Evolutionary conservation across 1,284 basidiomycete genomes (phyloP).

Genomic region (Boletus mariae): DNA sequence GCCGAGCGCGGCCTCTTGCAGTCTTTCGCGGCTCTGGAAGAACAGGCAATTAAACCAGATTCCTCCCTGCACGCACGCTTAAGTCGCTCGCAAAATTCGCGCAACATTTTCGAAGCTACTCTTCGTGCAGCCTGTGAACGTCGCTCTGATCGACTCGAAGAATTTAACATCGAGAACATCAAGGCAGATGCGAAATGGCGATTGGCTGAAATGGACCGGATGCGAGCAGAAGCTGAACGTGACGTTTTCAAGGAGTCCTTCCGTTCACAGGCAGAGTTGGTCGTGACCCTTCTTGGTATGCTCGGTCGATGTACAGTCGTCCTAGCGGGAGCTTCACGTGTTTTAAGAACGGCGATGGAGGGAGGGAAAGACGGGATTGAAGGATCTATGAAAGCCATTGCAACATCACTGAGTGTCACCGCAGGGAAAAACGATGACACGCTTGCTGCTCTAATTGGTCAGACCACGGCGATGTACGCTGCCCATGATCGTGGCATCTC

Average conservation of each 20-base stretch:
- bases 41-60: conserved; percentile 59
- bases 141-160: conserved; percentile 76
- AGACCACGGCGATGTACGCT: conserved; percentile 55
- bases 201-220: conserved; percentile 70
- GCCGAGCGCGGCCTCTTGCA: conserved; percentile 73
- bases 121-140: conserved; percentile 79
- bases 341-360: conserved; percentile 47
- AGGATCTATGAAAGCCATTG: conserved; percentile 42
- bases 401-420: conserved; percentile 49
- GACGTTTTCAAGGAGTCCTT: conserved; percentile 66
- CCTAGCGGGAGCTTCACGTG: conserved; percentile 61
- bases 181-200: conserved; percentile 67
- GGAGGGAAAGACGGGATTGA: conserved; percentile 41
- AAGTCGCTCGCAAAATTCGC: conserved; percentile 70
- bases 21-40: conserved; percentile 68
- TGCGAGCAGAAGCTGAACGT: conserved; percentile 67
- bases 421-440: conserved; percentile 66
- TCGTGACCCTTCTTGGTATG: conserved; percentile 72
- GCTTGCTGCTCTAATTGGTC: conserved; percentile 62
- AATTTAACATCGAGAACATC: conserved; percentile 67
- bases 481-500: conserved; percentile 32
- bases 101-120: conserved; percentile 79
- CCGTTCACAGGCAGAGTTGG: conserved; percentile 60
- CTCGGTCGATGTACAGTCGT: conserved; percentile 77
- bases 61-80: conserved; percentile 60